Base-by-base conservation (phyloP, 2,329 filamentous ascomycete genomes). In the Aureobasidium sp. region DNA sequence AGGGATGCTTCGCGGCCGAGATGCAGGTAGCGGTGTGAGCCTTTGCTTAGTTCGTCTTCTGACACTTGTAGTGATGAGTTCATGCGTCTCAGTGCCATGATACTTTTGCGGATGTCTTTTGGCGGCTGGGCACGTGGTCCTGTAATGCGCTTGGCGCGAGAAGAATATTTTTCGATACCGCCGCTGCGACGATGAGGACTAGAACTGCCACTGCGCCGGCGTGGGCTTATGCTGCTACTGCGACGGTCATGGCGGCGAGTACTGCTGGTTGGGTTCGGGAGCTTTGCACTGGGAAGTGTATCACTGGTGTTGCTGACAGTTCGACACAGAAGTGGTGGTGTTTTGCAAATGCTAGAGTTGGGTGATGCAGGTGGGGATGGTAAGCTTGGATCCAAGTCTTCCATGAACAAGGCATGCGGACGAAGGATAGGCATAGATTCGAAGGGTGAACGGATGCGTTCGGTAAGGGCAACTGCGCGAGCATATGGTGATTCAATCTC, bases 61-160 rank as follows among this genome's bases (percentile, higher is more conserved):
- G 57, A 51, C 5, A 60, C 6, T 37, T 44, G 47, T 5, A 51
- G 9, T 0, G 34, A 50, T 30, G 72, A 75, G 64, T 78, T 78
- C 76, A 77, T 77, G 25, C 76, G 70, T 6, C 77, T 68, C 3
- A 78, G 68, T 21, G 72, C 72, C 62, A 70, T 69, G 45, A 77
- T 74, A 8, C 73, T 74, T 36, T 71, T 70, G 14, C 75, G 71
- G 5, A 78, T 66, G 13, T 72, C 71, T 59, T 71, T 71, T 1
- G 72, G 70, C 2, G 76, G 73, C 9, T 68, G 69, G 2, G 64
- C 61, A 49, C 75, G 72, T 0, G 76, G 75, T 32, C 69, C 69
- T 41, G 45, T 60, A 14, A 49, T 32, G 11, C 45, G 45, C 21
- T 49, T 60, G 45, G 45, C 51, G 36, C 57, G 34, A 7, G 25